Base-by-base conservation (phyloP, 116 monocot genomes). In the Iris pallida region DNA sequence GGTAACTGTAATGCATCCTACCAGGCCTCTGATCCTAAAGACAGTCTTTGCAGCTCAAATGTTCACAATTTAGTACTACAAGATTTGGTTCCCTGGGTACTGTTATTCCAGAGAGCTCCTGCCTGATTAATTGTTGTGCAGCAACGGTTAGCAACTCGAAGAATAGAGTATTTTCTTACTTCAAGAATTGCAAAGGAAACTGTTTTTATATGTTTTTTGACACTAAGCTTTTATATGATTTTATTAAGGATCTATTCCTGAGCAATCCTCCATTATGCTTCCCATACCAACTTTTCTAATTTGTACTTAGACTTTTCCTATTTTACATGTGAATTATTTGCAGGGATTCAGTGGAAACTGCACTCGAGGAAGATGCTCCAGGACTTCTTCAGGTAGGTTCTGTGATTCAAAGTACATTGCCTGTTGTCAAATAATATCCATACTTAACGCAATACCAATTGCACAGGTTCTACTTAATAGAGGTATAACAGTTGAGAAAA, bases 351-450 rank as follows among this genome's bases (percentile, higher is more conserved):
- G 80, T 85, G 41, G 90, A 92, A 77, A 74, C 68, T 42, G 97
- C 97, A 44, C 85, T 97, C 7, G 87, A 92, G 71, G 97, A 97
- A 90, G 97, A 97, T 92, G 92, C 92, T 77, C 97, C 97, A 19
- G 92, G 85, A 78, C 87, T 97, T 73, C 72, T 97, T 19, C 76
- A 92, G 90, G 97, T 92, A 69, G 53, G 46, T 60, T 66, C 4
- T 8, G 7, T 12, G 53, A 30, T 41, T 49, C n/a, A 11, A 19
- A 4, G 17, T 16, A 20, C 4, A 20, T 63, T 8, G 19, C 13
- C 59, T 65, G 55, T 72, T 63, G 9, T 64, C 30, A 67, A 45
- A 12, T 4, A 40, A 47, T 59, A 10, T 20, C 51, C 12, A 60
- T 71, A 64, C 59, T 20, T 14, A 54, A 53, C 16, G 6, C 58